Evolutionary conservation across 148 eudicot genomes (phyloP).

Genomic region (Chenopodium quinoa): DNA sequence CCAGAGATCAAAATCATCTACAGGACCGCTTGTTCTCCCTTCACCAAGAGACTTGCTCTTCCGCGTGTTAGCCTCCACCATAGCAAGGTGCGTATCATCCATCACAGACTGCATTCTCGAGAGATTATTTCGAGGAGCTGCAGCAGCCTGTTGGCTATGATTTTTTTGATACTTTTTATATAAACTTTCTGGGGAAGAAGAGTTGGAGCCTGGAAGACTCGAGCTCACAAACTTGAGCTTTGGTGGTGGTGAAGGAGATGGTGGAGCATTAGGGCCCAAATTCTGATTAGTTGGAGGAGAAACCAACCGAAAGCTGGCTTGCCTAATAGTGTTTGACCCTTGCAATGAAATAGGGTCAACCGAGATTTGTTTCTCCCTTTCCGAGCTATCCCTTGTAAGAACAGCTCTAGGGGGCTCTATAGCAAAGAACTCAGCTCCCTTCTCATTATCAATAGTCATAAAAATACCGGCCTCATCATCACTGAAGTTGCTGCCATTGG

Average conservation of each 20-base stretch:
- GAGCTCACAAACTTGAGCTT: constrained; percentile 52
- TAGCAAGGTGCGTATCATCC: constrained; percentile 45
- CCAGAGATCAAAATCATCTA: constrained; percentile 66
- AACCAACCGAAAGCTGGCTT: constrained; percentile 32
- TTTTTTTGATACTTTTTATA: constrained; percentile 34
- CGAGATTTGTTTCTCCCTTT: constrained; percentile 66
- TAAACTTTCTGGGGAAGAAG: constrained; percentile 45
- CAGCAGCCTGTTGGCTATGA: constrained; percentile 11
- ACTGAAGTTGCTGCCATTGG: constrained; percentile 27
- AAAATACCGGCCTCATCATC: constrained; percentile 36
- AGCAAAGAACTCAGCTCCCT: constrained; percentile 35
- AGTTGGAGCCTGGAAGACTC: constrained; percentile 62
- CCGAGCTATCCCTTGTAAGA: constrained; percentile 26
- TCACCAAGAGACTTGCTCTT: constrained; percentile 67
- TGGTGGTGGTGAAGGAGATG: constrained; percentile 36
- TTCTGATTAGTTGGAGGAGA: constrained; percentile 26
- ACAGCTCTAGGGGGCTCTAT: constrained; percentile 35
- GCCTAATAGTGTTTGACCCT: constrained; percentile 33
- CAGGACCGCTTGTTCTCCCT: constrained; percentile 42
- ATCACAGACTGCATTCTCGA: constrained; percentile 45
- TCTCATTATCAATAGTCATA: constrained; percentile 34
- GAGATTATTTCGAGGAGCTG: constrained; percentile 15
- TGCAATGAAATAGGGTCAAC: constrained; percentile 75
- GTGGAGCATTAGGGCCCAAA: constrained; percentile 9
- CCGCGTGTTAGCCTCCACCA: constrained; percentile 42